phyloP scores from a whole-genome alignment of 495 filamentous ascomycete genomes.

The Aspergillus bridgeri region DNA sequence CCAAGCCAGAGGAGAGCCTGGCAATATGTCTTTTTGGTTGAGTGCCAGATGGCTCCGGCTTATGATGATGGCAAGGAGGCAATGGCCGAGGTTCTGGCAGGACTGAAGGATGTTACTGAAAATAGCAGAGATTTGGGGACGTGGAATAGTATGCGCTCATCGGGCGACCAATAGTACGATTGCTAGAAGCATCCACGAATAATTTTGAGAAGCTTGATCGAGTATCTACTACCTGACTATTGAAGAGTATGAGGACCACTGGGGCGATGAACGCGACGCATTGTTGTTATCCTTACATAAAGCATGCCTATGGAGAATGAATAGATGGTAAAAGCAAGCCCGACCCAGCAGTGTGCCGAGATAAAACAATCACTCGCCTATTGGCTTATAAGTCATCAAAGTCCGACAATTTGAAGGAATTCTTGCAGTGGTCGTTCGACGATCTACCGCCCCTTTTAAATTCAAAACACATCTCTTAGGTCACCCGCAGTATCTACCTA shows the following conservation, averaged over 20 bases:
- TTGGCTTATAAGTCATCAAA: conserved; percentile 22
- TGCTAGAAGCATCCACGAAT: background rate
- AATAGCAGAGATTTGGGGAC: conserved; percentile 40
- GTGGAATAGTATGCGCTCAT: conserved; percentile 23
- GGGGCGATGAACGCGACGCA: background rate
- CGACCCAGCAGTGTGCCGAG: background rate
- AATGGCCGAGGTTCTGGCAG: conserved; percentile 25
- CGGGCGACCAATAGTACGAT: background rate
- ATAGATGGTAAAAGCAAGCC: conserved; percentile 15
- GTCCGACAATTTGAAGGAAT: background rate
- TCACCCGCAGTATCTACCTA: conserved; percentile 26
- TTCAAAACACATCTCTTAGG: conserved; percentile 30
- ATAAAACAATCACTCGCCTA: conserved; percentile 21
- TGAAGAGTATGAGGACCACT: background rate
- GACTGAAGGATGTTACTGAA: conserved; percentile 32
- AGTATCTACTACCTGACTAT: background rate
- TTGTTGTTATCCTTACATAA: conserved; percentile 2
- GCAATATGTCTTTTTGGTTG: conserved; percentile 94
- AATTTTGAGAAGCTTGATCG: no score
- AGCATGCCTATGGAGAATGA: conserved; percentile 8
- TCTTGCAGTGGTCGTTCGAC: background rate
- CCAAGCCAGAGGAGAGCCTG: conserved; percentile 73
- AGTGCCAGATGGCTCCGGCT: conserved; percentile 61
- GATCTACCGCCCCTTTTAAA: conserved; percentile 30
- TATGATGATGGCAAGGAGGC: conserved; percentile 27